These are phyloP conservation scores for Rhynchosporium secalis DNA, from an alignment of 2,329 filamentous ascomycete genomes.

Conservation along the genomic window DNA sequence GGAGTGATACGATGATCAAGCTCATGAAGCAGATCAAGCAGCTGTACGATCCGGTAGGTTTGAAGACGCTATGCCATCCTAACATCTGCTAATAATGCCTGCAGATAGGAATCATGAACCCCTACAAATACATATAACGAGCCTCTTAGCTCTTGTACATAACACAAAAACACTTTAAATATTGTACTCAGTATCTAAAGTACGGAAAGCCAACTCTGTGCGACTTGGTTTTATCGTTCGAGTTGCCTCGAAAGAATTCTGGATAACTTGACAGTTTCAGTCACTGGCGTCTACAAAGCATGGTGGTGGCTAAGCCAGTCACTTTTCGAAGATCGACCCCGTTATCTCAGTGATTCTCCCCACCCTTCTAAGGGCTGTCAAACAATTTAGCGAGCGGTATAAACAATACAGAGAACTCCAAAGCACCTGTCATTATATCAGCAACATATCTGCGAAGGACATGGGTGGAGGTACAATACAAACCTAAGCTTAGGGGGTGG, in stretches of 20 bases:
- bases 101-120: conserved; percentile 97
- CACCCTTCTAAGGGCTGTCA: too few species aligned
- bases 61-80: background rate
- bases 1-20: conserved; percentile 80
- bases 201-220: too few species aligned
- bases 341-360: too few species aligned
- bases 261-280: too few species aligned
- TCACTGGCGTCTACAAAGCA: too few species aligned
- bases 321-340: too few species aligned
- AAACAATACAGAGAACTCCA: background rate
- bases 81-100: conserved; percentile 31
- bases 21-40: conserved; percentile 96
- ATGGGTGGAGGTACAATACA: background rate
- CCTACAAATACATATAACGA: conserved; percentile 85
- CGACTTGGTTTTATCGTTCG: too few species aligned
- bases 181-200: too few species aligned
- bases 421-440: too few species aligned
- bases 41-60: conserved; percentile 86
- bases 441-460: too few species aligned
- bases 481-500: background rate
- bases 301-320: too few species aligned
- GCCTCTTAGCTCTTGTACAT: background rate
- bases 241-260: too few species aligned
- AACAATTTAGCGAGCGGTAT: background rate
- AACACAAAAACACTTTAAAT: background rate